Evolutionary conservation across 1,139 yeast species (phyloP).

Genomic region (Diutina neorugosa): DNA sequence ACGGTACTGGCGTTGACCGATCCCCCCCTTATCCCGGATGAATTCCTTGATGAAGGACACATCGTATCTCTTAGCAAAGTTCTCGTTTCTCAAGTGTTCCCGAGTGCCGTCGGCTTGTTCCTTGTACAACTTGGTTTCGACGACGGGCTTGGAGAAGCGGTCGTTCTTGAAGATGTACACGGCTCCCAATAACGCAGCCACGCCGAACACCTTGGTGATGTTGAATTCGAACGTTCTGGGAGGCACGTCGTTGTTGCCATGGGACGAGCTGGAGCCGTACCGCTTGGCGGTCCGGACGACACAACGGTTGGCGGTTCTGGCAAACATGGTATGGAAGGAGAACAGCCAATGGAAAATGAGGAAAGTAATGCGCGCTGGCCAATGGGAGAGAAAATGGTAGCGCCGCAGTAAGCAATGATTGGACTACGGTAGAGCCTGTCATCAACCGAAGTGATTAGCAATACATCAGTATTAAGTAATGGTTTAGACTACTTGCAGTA

Average conservation of each 20-base stretch:
- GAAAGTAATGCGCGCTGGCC: background rate
- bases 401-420: no score
- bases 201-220: constrained; percentile 28
- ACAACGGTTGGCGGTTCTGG: constrained; percentile 4
- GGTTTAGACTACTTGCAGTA: no score
- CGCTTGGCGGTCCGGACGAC: constrained; percentile 4
- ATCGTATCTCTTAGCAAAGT: constrained; percentile 27
- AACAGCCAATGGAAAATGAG: background rate
- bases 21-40: constrained; percentile 36
- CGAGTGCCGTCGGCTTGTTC: constrained; percentile 21
- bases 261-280: constrained; percentile 11
- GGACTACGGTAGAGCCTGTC: no score
- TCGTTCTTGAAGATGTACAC: constrained; percentile 22
- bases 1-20: constrained; percentile 32
- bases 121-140: constrained; percentile 28
- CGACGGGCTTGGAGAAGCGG: constrained; percentile 26
- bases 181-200: constrained; percentile 29
- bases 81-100: constrained; percentile 24
- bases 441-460: no score
- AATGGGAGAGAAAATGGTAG: background rate
- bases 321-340: background rate
- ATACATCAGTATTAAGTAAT: no score
- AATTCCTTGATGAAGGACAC: constrained; percentile 30
- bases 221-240: constrained; percentile 24
- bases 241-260: constrained; percentile 15